Base-by-base conservation (phyloP, 2,329 filamentous ascomycete species). In the Dactylellina parvicollis region DNA sequence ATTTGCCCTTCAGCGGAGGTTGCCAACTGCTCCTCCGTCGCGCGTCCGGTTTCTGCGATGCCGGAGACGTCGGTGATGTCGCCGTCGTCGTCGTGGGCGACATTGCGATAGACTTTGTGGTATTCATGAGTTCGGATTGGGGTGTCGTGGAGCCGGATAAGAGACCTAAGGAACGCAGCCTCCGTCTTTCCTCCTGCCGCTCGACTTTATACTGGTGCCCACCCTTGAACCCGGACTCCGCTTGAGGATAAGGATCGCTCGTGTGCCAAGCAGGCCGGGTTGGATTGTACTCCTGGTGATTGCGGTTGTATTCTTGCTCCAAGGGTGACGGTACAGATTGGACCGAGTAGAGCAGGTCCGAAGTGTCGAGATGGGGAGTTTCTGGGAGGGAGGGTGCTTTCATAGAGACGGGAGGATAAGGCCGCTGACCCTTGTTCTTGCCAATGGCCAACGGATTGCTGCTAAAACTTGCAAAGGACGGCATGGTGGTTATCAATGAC, bases 391-490 rank as follows among this genome's bases (percentile, higher is more conserved):
- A 55, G 42, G 69, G 69, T 40, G 69, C 61, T 66, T 66, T 73
- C 69, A 73, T 66, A 30, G 69, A 73, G 46, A 66, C 55, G 44
- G 69, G 69, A 18, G 69, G 69, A n/a, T 73, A 73, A 38, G 69
- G 66, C 54, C 61, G 66, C 20, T 66, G 60, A 38, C 42, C 69
- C 46, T 47, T 66, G 26, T 54, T 60, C 40, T 73, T 65, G 20
- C 69, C 69, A 42, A 66, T 66, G 16, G 55, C 32, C 52, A 73
- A 49, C 14, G 69, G 69, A 47, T 66, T 73, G 46, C 38, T 66
- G 54, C 54, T 73, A 40, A 73, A 73, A 55, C 69, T 73, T 26
- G 69, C 69, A 49, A 73, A 73, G 69, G 69, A 73, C 54, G 69
- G 69, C 69, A 73, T 73, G 52, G 54, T 47, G 42, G 5, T 10